Evolutionary conservation across 2,329 filamentous ascomycete genomes (phyloP), one percentile per base, ranked within the genome.

Genomic region (Cytospora leucostoma): DNA sequence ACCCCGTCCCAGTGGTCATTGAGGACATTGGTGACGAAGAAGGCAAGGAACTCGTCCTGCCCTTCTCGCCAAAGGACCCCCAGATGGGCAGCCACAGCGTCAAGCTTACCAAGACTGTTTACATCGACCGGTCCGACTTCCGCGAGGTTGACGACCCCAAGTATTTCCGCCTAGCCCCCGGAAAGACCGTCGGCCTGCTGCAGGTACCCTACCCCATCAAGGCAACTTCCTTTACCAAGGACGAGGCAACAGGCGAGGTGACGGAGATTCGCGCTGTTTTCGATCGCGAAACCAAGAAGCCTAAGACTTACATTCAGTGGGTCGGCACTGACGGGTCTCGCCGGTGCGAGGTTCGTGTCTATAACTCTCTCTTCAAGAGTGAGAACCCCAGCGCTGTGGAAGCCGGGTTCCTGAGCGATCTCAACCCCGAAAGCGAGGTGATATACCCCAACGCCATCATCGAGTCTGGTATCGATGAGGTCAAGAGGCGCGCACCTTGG

Each of bases 361-460:
- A 66, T 49, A 65, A 66, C 27, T 38, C 50, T 33, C 65, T 66
- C 12, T 66, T 66, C 53, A 93, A 92, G 75, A 92, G 89, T 4
- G 88, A 93, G 55, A 89, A 95, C 71, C 93, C 94, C 2, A 88
- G 89, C 47, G 84, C 88, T 12, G 88, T 89, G 3, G 87, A 88
- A 55, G 92, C 89, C 17, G 92, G 92, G 2, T 97, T 93, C 78
- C 78, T 96, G 59, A 87, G 88, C 60, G 91, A 97, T 70, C 83
- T 98, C 69, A 95, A 95, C 73, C 89, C 92, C 0, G 83, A 94
- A 54, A 94, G 90, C 64, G 91, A 97, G 77, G 80, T 91, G 27
- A 81, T 95, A n/a, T 94, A 89, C 73, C 80, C 84, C 0, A 80
- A 91, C 62, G 93, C 93, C 0, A 79, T 96, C 71, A 85, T 97